These are phyloP conservation scores for Solanum lycopersicoides DNA, from an alignment of 257 asterid species.

Conservation along the genomic window DNA sequence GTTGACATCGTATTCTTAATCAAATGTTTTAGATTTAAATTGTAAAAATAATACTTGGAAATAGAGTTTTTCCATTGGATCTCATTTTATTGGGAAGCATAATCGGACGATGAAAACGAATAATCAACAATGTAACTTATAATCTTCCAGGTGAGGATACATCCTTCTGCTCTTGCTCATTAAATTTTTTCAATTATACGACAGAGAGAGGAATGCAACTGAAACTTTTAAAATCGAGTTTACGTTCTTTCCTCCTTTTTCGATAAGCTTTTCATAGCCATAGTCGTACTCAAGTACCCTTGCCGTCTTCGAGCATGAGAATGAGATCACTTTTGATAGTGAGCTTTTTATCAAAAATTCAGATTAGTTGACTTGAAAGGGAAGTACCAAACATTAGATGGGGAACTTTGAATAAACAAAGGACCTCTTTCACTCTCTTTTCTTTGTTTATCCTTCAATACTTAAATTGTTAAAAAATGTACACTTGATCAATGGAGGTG, in stretches of 20 bases:
- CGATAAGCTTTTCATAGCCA: no score
- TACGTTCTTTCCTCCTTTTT: no score
- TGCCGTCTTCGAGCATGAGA: background rate
- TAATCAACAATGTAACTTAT: background rate
- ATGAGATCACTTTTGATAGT: background rate
- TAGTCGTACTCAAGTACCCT: no score
- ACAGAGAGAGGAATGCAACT: rapidly evolving
- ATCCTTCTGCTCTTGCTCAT: rapidly evolving
- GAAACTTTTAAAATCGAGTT: no score
- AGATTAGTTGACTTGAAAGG: background rate
- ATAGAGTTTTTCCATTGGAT: rapidly evolving
- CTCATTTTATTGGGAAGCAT: rapidly evolving
- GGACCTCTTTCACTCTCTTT: background rate
- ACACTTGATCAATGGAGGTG: background rate
- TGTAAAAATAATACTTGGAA: no score
- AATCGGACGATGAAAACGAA: background rate
- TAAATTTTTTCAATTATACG: no score
- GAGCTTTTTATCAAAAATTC: background rate
- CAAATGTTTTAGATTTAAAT: background rate
- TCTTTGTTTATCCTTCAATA: background rate
- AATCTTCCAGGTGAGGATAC: background rate
- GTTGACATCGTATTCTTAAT: background rate
- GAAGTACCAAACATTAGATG: background rate
- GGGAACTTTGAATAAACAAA: background rate
- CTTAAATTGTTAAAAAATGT: background rate